Base-by-base conservation (phyloP, 2,329 filamentous ascomycete genomes). In the Aureobasidium sp. region DNA sequence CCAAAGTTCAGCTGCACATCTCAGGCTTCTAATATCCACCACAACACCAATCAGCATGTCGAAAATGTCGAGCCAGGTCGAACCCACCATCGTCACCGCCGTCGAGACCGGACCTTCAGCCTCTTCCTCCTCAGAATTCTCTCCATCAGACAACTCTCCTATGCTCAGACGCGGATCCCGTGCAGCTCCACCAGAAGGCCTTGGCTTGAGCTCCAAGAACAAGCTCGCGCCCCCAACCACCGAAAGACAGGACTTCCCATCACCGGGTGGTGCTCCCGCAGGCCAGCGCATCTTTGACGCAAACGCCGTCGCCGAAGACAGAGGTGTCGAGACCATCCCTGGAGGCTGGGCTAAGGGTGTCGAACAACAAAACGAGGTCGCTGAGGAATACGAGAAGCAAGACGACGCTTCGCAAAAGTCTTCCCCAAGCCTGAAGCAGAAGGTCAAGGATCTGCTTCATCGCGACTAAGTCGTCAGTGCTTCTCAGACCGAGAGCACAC, bases 241-340 rank as follows among this genome's bases (percentile, higher is more conserved):
- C 11, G 45, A 42, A 13, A 41, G 45, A 50, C 57, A 60, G 30
- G 59, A 61, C 36, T 61, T 61, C 29, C 59, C 59, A 8, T 61
- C 59, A n/a, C 59, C 59, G 1, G 59, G 59, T n/a, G 34, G 32
- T n/a, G 59, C 59, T n/a, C 59, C 59, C 7, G 36, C n/a, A 30
- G 59, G 59, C n/a, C 49, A 55, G 44, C 59, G 59, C 16, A 61
- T 61, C 29, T 61, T 61, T 45, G 59, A 61, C 44, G 59, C 59
- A 34, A 61, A 54, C 27, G 49, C 50, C 7, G 49, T 61, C n/a
- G 59, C 59, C 11, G 59, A 61, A 21, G 57, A 60, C 39, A 61
- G 27, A 25, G 59, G 59, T 34, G 50, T 61, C 27, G 59, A 61
- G 50, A 55, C 50, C 13, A 42, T 54, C 9, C 32, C 49, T 7